phyloP scores from a whole-genome alignment of 176 grass and related monocot species.

The Thinopyrum elongatum region DNA sequence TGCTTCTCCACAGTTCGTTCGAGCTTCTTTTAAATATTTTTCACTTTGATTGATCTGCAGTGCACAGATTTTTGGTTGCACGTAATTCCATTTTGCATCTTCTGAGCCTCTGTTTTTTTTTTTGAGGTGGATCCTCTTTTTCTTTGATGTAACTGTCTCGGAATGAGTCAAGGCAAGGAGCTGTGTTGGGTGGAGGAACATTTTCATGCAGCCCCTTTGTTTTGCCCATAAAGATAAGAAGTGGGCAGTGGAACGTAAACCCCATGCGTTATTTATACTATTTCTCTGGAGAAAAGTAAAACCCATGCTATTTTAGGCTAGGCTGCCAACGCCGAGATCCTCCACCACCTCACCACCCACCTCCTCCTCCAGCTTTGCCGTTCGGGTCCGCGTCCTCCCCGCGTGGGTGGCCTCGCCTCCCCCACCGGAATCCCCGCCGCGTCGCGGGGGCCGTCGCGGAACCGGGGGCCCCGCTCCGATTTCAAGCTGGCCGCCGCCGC shows the following conservation, averaged over 20 bases:
- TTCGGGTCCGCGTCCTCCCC: neutral
- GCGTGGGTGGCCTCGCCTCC: slow-evolving; percentile 4
- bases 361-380: neutral
- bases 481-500: neutral
- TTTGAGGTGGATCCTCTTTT: no score
- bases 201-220: no score
- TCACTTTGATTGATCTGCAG: no score
- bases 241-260: neutral
- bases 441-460: neutral
- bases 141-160: no score
- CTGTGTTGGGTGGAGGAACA: no score
- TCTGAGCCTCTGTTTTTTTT: no score
- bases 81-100: no score
- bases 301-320: slow-evolving; percentile 34
- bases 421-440: slow-evolving; percentile 27
- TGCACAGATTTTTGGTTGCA: no score
- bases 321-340: slow-evolving; percentile 30
- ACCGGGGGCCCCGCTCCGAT: neutral
- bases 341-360: neutral
- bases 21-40: no score
- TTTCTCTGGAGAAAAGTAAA: neutral
- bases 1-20: no score
- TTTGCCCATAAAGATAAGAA: neutral
- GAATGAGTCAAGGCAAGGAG: no score
- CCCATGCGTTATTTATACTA: neutral